phyloP scores from a whole-genome alignment of 176 grass and related monocot genomes.

The Avena atlantica region DNA sequence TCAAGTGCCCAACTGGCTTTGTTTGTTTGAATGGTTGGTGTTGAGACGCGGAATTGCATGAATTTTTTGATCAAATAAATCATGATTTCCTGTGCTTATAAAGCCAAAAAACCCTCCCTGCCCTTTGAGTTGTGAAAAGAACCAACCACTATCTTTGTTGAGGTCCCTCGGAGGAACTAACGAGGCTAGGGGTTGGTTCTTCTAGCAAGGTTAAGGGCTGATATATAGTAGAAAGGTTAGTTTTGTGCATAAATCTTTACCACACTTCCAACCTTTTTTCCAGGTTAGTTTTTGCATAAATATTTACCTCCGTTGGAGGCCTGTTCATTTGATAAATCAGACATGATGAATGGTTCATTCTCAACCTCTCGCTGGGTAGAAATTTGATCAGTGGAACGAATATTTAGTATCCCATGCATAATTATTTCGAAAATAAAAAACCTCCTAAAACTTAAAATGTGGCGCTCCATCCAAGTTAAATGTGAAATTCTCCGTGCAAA shows the following conservation, averaged over 20 bases:
- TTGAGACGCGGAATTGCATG: not conserved
- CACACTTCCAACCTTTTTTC: slow-evolving; percentile 21
- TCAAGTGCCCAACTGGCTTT: not conserved
- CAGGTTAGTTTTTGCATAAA: slow-evolving; percentile 16
- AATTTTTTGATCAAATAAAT: slow-evolving; percentile 12
- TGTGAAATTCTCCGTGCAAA: not conserved
- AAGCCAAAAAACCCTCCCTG: not conserved
- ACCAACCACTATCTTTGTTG: slow-evolving; percentile 40
- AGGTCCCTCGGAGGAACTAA: slow-evolving; percentile 42
- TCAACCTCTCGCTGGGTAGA: not conserved
- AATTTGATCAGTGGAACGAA: not conserved
- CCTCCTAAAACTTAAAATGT: not conserved
- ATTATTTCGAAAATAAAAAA: slow-evolving; percentile 13
- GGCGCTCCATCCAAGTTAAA: not conserved
- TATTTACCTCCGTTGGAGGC: too few relatives aligned
- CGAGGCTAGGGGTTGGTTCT: slow-evolving; percentile 46
- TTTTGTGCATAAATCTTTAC: not conserved
- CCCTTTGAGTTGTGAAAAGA: slow-evolving; percentile 30
- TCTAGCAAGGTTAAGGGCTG: not conserved
- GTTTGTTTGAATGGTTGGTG: slow-evolving; percentile 1
- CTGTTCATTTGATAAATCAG: slow-evolving; percentile 1
- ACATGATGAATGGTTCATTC: slow-evolving; percentile 20
- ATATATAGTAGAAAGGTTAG: slow-evolving; percentile 7
- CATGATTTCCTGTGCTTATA: slow-evolving; percentile 25
- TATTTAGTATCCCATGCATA: not conserved